A percentile compares a stretch with the other conserved stretches of the same genome.
Conservation (phyloP, 352 stramenopile genomes). For the Phytophthora sp. region DNA sequence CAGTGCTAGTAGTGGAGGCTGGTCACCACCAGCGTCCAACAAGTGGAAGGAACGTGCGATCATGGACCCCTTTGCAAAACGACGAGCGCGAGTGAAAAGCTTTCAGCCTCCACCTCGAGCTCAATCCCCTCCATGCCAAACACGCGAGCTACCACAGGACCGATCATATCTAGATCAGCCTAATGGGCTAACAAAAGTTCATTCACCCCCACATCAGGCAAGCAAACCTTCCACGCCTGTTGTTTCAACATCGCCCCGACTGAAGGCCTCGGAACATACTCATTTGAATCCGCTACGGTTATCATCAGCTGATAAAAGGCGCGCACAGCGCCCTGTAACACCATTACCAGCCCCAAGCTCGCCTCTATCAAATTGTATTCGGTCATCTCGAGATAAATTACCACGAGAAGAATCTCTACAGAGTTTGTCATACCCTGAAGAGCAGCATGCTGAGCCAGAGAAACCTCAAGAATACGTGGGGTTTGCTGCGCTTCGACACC, state of each 20-base stretch:
- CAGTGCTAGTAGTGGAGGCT: conserved; percentile 13
- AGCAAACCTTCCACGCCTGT: background rate
- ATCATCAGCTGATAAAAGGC: conserved; percentile 25
- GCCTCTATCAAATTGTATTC: conserved; percentile 1
- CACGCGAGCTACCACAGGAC: background rate
- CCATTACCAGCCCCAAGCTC: conserved; percentile 11
- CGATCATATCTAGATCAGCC: background rate
- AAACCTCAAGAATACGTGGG: conserved; percentile 7
- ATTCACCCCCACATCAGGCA: background rate
- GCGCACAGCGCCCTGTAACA: conserved; percentile 12
- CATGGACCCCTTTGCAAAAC: conserved; percentile 74
- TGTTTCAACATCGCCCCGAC: conserved; percentile 11
- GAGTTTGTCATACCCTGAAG: conserved; percentile 8
- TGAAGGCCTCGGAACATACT: background rate
- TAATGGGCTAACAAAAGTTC: background rate
- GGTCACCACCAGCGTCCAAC: conserved; percentile 42
- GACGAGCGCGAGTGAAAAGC: conserved; percentile 23
- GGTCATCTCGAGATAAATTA: background rate
- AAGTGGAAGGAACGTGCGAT: conserved; percentile 80
- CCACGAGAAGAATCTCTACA: conserved; percentile 12
- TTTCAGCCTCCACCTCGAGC: background rate
- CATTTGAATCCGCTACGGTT: conserved; percentile 28
- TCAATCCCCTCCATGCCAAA: background rate
- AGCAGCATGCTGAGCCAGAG: background rate
- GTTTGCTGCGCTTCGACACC: conserved; percentile 1